phyloP scores from a whole-genome alignment of 306 rosid genomes.

The Cucumis hystrix region DNA sequence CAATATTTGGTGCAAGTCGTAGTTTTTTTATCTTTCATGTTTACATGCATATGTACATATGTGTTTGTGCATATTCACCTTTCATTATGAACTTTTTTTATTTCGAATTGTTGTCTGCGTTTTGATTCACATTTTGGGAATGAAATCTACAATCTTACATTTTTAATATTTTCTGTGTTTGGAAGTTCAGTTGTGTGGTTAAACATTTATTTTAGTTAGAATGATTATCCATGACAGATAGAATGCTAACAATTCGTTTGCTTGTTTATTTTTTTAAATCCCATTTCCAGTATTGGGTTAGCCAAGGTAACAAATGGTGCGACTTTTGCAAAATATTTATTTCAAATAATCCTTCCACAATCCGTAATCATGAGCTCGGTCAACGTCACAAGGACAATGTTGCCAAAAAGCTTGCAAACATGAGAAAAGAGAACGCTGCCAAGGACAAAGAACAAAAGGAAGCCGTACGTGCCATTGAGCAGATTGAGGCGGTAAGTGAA shows the following conservation, averaged over 20 bases:
- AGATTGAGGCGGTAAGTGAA: slow-evolving; percentile 75
- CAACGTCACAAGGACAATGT: slow-evolving; percentile 83
- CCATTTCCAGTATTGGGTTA: slow-evolving; percentile 75
- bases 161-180: background rate
- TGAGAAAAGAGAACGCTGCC: slow-evolving; percentile 77
- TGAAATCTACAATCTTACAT: background rate
- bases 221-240: background rate
- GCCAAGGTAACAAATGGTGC: slow-evolving; percentile 99
- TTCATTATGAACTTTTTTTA: background rate
- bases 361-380: slow-evolving; percentile 92
- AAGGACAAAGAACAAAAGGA: slow-evolving; percentile 83
- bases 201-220: background rate
- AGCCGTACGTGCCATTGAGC: slow-evolving; percentile 48
- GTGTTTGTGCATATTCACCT: background rate
- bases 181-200: background rate
- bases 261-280: background rate
- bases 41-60: background rate
- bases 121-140: background rate
- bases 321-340: slow-evolving; percentile 86
- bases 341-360: slow-evolving; percentile 72
- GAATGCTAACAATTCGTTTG: background rate
- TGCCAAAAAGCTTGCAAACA: slow-evolving; percentile 63
- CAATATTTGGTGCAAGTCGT: background rate
- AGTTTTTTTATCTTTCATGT: background rate
- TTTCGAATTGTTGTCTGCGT: background rate